Base-by-base conservation (phyloP, 1,284 basidiomycete species). In the Trametes pubescens region DNA sequence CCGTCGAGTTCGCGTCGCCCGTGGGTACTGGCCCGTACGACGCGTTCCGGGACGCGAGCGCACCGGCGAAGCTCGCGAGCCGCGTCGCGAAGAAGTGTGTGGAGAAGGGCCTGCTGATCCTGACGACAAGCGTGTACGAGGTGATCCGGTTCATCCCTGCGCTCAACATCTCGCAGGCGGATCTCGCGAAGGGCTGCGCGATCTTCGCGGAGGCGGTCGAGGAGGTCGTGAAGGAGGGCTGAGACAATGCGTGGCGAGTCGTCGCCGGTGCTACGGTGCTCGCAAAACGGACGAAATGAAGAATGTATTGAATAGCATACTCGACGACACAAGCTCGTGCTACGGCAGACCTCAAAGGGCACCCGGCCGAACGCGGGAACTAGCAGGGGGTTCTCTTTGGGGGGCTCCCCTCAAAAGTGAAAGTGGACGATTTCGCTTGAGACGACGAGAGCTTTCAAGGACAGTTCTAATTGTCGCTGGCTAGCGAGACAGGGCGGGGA, bases 11-110 rank as follows among this genome's bases (percentile, higher is more conserved):
- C 71, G 86, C 86, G 2, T 86, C 87, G 5, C 86, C 90, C 0
- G 76, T 77, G 11, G 80, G 80, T 43, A 76, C 81, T 13, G 72
- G 72, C 49, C 46, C 76, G 13, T 77, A 80, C 69, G 86, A 88
- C 74, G 77, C 82, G 5, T 76, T 75, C 34, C 70, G 78, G 44
- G 75, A 77, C 59, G 68, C 77, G 46, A 69, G 73, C 29, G 79
- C 86, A 10, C 90, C 91, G 32, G 83, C 84, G 76, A 82, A 84
- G 70, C 82, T 96, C 65, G 90, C 94, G 16, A 82, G 82, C 65
- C 83, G 90, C n/a, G 87, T 98, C 13, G 86, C 92, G 69, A 86
- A 87, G 76, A 88, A 87, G 73, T 95, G 94, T 77, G 81, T 94
- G 64, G 92, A 94, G 75, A 90, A 92, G 76, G 93, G 91, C 46